phyloP scores from a whole-genome alignment of 176 grass and related monocot species.

The Carex kokanica region DNA sequence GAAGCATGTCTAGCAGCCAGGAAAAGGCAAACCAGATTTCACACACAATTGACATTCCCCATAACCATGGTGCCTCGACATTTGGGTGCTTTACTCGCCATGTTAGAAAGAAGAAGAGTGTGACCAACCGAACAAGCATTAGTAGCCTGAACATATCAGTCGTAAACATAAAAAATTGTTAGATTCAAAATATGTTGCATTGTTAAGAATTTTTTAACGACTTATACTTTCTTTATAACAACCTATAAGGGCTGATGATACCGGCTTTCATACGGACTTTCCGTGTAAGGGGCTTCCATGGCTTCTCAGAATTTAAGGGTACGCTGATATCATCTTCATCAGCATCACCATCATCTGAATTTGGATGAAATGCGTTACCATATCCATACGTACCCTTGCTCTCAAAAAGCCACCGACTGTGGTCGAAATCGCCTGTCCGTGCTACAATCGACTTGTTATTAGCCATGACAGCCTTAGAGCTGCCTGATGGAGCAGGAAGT shows the following conservation, averaged over 20 bases:
- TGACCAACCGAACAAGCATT: conserved; percentile 64
- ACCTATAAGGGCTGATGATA: conserved; percentile 92
- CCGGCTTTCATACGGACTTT: conserved; percentile 75
- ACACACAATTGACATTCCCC: conserved; percentile 96
- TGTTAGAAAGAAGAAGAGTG: conserved; percentile 75
- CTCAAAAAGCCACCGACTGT: conserved; percentile 95
- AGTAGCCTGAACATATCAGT: conserved; percentile 40
- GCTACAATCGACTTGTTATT: conserved; percentile 57
- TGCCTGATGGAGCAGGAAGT: conserved; percentile 47
- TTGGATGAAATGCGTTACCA: conserved; percentile 74
- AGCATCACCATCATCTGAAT: conserved; percentile 32
- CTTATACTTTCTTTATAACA: not conserved
- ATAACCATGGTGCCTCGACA: conserved; percentile 85
- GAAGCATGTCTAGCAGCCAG: conserved; percentile 83
- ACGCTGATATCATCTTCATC: conserved; percentile 31
- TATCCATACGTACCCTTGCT: conserved; percentile 92
- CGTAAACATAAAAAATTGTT: not conserved
- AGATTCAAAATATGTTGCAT: not conserved
- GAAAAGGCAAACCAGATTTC: conserved; percentile 99
- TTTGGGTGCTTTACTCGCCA: conserved; percentile 85
- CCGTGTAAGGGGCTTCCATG: conserved; percentile 86
- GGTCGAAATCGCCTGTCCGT: conserved; percentile 76
- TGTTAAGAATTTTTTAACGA: not conserved
- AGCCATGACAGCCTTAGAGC: conserved; percentile 24
- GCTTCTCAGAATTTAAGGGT: conserved; percentile 42